These are phyloP conservation scores for Nemania serpens DNA, from an alignment of 2,329 filamentous ascomycete species.

Conservation along the genomic window DNA sequence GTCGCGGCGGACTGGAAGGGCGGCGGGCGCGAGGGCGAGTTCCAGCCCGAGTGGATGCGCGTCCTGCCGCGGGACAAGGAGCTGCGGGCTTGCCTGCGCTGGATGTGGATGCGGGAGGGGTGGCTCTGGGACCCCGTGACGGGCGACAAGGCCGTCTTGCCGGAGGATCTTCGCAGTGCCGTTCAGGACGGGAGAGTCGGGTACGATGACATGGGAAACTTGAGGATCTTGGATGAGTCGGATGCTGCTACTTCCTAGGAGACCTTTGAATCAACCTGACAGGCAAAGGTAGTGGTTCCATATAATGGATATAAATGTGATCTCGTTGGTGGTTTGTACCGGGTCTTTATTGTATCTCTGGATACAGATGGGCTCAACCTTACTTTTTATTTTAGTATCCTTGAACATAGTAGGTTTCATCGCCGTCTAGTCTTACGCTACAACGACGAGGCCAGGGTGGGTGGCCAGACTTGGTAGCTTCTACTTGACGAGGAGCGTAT, in stretches of 20 bases:
- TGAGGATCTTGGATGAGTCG: constrained; percentile 47
- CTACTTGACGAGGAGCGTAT: not conserved
- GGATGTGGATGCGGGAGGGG: constrained; percentile 91
- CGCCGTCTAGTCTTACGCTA: not conserved
- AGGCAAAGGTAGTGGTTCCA: not conserved
- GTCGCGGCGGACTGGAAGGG: constrained; percentile 70
- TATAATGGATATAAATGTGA: not conserved
- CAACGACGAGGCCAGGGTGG: not conserved
- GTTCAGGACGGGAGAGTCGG: constrained; percentile 63
- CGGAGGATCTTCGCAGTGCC: constrained; percentile 57
- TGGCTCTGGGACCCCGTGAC: constrained; percentile 79
- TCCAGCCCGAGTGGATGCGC: constrained; percentile 89
- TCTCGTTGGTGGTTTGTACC: not conserved
- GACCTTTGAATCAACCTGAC: not conserved
- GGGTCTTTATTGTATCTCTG: not conserved
- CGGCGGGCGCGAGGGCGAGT: constrained; percentile 53
- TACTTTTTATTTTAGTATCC: too few species aligned
- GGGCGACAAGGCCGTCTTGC: constrained; percentile 62
- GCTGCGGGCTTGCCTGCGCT: constrained; percentile 80
- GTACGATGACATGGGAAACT: constrained; percentile 55
- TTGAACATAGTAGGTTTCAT: not conserved
- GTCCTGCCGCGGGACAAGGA: constrained; percentile 86
- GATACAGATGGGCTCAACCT: not conserved
- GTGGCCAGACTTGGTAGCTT: not conserved
- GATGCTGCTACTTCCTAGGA: not conserved